A percentile compares a stretch with the other conserved stretches of the same genome.
These are phyloP conservation scores for Beauveria varroae DNA, from an alignment of 2,329 filamentous ascomycete genomes.

Conservation along the genomic window DNA sequence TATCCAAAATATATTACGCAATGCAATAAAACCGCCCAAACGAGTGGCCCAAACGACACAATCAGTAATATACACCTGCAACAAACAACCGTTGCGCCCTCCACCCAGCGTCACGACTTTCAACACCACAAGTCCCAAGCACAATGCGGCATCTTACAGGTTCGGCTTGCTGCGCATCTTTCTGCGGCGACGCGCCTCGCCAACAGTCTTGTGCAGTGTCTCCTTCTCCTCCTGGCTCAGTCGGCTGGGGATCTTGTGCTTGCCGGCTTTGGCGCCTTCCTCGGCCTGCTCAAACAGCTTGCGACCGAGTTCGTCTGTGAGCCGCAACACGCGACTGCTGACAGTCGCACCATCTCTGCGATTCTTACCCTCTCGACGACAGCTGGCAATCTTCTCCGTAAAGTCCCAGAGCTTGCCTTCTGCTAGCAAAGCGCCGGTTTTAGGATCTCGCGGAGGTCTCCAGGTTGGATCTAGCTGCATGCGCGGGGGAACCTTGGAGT, in stretches of 20 bases:
- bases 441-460: constrained; percentile 58
- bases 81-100: not conserved
- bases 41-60: not conserved
- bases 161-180: constrained; percentile 44
- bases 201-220: constrained; percentile 34
- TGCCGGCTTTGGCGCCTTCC: constrained; percentile 27
- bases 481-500: constrained; percentile 50
- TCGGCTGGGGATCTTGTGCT: constrained; percentile 30
- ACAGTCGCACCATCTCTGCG: constrained; percentile 88
- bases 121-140: not conserved
- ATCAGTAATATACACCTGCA: constrained; percentile 1
- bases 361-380: constrained; percentile 88
- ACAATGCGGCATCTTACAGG: constrained; percentile 27
- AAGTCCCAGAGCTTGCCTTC: constrained; percentile 85
- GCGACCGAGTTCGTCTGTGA: constrained; percentile 67
- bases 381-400: constrained; percentile 76
- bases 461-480: constrained; percentile 68
- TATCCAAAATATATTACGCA: not conserved
- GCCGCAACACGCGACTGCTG: constrained; percentile 66
- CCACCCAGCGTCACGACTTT: too few species aligned
- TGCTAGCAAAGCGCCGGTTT: constrained; percentile 54
- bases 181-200: constrained; percentile 40
- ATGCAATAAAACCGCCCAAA: not conserved
- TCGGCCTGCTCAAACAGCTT: constrained; percentile 57
- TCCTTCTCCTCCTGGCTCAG: constrained; percentile 44